Base-by-base conservation (phyloP, 208 protist species). In the Porcisia deanei region DNA sequence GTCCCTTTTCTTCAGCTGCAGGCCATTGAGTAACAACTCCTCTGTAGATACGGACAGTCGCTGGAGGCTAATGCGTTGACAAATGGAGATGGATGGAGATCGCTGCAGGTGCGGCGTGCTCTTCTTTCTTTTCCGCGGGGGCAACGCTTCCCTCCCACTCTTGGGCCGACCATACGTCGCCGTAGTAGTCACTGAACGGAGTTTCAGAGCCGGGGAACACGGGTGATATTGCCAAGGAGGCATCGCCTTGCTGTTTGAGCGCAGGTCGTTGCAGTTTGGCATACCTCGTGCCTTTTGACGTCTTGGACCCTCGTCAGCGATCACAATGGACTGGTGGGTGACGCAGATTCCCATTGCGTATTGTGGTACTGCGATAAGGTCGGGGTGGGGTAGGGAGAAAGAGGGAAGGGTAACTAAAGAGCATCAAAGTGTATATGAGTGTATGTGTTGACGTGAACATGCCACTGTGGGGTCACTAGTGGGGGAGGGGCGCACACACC, bases 31-130 rank as follows among this genome's bases (percentile, higher is more conserved):
- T 43, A 71, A 59, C 12, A 59, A 57, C 60, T 78, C 68, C 14
- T 69, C 73, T 52, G 68, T n/a, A 41, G 68, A n/a, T n/a, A 75
- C 41, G 16, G 79, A 75, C n/a, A 58, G 0, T 18, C 83, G 79
- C 34, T 79, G 70, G 59, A 75, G 64, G 67, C 82, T 83, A 69
- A 90, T 75, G 45, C 78, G 83, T 55, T 85, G 71, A 59, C 87
- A 67, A 63, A 84, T 65, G 47, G 69, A 77, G 20, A 87, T 77
- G 47, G 75, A 85, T 0, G 75, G 73, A 1, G 85, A 86, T 57
- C 82, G 61, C 76, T 82, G 82, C 54, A 52, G 55, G 18, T 60
- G 65, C 47, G 58, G 25, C 45, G 57, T 16, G 18, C 18, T n/a
- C 41, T 69, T 52, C 9, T 30, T 14, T 34, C 8, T 37, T 18